Evolutionary conservation across 2,329 filamentous ascomycete genomes (phyloP), one percentile per base, ranked within the genome.

Genomic region (Colletotrichum phormii): DNA sequence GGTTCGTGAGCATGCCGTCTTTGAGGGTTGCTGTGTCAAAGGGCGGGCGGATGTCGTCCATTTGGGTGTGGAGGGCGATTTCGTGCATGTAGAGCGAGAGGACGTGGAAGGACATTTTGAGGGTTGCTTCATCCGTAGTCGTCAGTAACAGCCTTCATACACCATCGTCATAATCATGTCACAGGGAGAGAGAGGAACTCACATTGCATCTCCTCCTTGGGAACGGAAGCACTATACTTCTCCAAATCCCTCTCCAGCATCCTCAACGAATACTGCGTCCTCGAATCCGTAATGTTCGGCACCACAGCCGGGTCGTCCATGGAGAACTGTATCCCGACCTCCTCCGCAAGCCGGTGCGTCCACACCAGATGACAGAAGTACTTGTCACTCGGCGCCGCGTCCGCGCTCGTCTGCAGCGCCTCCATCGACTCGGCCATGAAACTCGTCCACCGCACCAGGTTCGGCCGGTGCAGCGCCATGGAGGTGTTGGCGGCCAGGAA

Each of bases 11-110:
- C 61, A 87, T 80, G 37, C 84, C 82, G 64, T 85, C 82, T 26
- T 84, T 81, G 35, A 88, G 78, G 58, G 83, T 80, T 9, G 85
- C 84, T n/a, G 84, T 81, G 78, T 83, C 85, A 77, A 85, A 84
- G 8, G 85, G 84, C 24, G 84, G 84, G 72, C 78, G 82, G 77
- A 89, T 87, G 31, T 91, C 89, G 24, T 84, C 85, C 72, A 88
- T 87, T 67, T 93, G 90, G 9, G 89, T 85, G 75, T 94, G 91
- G 75, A 95, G 89, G 3, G 89, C 91, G 66, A 94, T 89, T 80
- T 95, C 94, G 79, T 95, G 92, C 84, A 95, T 91, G 79, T 93
- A 95, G 3, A 95, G 84, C 74, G 87, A 92, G 46, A 94, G 80
- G 2, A 92, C 88, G 75, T 91, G 85, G 75, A 94, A 91, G 73